These are phyloP conservation scores for Radiomyces spectabilis DNA, from an alignment of 192 early-diverging fungal species.

Conservation along the genomic window DNA sequence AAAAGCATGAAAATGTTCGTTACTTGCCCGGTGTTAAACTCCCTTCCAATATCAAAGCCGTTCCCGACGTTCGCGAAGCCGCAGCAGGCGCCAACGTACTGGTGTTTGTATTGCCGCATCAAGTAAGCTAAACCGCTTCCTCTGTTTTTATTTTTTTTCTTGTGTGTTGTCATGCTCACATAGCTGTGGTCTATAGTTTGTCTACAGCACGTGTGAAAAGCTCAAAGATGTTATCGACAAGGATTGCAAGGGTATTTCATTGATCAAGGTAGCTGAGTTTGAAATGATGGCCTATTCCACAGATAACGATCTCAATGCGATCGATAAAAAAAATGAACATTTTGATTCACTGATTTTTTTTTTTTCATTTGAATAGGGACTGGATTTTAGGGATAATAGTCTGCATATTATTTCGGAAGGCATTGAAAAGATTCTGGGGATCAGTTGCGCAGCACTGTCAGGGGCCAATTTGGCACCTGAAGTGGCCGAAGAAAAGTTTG, in stretches of 20 bases:
- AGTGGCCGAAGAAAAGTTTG: conserved; percentile 87
- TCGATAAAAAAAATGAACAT: background rate
- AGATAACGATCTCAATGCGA: background rate
- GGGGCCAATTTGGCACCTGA: conserved; percentile 96
- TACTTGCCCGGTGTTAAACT: conserved; percentile 81
- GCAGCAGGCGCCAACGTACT: conserved; percentile 77
- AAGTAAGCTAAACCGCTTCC: too few species aligned
- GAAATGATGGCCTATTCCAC: too few species aligned
- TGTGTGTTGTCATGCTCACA: too few species aligned
- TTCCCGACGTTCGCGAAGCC: conserved; percentile 69
- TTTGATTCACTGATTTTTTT: background rate
- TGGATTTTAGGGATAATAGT: conserved; percentile 62
- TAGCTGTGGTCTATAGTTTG: too few species aligned
- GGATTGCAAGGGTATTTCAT: conserved; percentile 76
- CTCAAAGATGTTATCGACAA: conserved; percentile 60
- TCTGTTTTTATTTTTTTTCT: too few species aligned
- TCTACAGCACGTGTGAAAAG: conserved; percentile 65
- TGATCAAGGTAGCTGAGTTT: conserved; percentile 86
- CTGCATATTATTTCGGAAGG: conserved; percentile 68
- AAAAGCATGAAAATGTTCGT: conserved; percentile 66
- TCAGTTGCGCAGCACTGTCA: conserved; percentile 67
- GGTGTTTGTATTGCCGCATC: conserved; percentile 91
- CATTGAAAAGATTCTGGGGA: conserved; percentile 14
- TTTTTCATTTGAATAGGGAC: conserved; percentile 33
- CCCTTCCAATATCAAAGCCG: conserved; percentile 77